A percentile compares a stretch with the other conserved stretches of the same genome.
Evolutionary conservation across 176 grass and related monocot species (phyloP).

Genomic region (Carex littledalei): DNA sequence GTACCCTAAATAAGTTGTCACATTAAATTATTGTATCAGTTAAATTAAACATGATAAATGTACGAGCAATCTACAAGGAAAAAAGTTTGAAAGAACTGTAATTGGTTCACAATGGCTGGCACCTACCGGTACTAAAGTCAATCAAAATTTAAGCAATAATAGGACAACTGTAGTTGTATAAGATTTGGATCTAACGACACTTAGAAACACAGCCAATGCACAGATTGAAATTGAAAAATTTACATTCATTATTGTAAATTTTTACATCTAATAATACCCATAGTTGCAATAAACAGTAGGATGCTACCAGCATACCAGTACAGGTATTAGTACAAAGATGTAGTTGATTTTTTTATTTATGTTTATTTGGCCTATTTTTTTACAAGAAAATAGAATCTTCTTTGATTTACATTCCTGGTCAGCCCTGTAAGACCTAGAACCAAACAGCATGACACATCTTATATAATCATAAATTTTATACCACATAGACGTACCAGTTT

Average conservation of each 20-base stretch:
- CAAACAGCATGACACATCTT: not conserved
- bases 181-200: not conserved
- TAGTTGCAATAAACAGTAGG: too few relatives aligned
- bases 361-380: too few relatives aligned
- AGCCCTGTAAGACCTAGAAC: not conserved
- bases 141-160: not conserved
- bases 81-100: not conserved
- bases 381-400: too few relatives aligned
- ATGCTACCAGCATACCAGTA: too few relatives aligned
- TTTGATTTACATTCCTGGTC: too few relatives aligned
- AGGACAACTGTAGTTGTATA: not conserved
- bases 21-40: too few relatives aligned
- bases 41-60: too few relatives aligned
- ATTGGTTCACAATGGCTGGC: not conserved
- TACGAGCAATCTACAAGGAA: too few relatives aligned
- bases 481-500: slow-evolving; percentile 7
- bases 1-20: too few relatives aligned
- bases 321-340: too few relatives aligned
- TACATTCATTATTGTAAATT: slow-evolving; percentile 17
- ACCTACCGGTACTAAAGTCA: not conserved
- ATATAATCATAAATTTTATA: not conserved
- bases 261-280: slow-evolving; percentile 1
- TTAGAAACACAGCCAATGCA: not conserved
- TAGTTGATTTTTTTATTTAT: too few relatives aligned
- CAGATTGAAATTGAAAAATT: not conserved